These are phyloP conservation scores for Aureobasidium lini DNA, from an alignment of 2,329 filamentous ascomycete species.

Conservation along the genomic window DNA sequence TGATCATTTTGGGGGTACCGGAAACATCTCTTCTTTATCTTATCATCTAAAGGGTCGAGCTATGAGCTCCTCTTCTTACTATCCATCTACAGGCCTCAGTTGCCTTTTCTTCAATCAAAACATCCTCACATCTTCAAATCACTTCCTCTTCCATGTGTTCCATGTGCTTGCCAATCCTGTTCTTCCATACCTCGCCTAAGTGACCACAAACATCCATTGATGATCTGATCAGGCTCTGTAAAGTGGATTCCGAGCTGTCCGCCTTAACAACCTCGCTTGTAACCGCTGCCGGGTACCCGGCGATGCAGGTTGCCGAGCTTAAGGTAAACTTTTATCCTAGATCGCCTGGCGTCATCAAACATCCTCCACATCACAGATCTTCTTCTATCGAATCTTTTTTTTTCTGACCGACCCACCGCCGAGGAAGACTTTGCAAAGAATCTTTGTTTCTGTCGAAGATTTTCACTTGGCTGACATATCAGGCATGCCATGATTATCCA, in stretches of 20 bases:
- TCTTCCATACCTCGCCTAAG: neutral
- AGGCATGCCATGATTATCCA: neutral
- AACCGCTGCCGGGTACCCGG: neutral
- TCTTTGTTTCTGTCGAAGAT: neutral
- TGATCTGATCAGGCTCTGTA: neutral
- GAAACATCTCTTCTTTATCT: slow-evolving; percentile 7
- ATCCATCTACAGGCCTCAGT: neutral
- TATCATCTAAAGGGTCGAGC: neutral
- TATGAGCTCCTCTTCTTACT: slow-evolving; percentile 4
- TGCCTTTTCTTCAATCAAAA: slow-evolving; percentile 6
- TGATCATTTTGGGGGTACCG: neutral
- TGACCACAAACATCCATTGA: neutral
- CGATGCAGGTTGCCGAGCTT: slow-evolving; percentile 9
- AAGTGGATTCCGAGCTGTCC: neutral
- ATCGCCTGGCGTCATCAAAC: neutral
- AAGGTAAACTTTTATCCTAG: neutral
- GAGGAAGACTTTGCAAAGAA: slow-evolving; percentile 3
- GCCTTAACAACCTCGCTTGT: slow-evolving; percentile 7
- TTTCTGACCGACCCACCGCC: slow-evolving; percentile 5
- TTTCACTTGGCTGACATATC: slow-evolving; percentile 1
- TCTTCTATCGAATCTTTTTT: neutral
- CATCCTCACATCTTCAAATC: neutral
- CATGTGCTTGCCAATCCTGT: neutral
- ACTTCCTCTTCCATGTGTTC: neutral
- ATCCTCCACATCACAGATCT: neutral